Conservation (phyloP, 805 yeast genomes). For the Wickerhamomyces chaumierensis region DNA sequence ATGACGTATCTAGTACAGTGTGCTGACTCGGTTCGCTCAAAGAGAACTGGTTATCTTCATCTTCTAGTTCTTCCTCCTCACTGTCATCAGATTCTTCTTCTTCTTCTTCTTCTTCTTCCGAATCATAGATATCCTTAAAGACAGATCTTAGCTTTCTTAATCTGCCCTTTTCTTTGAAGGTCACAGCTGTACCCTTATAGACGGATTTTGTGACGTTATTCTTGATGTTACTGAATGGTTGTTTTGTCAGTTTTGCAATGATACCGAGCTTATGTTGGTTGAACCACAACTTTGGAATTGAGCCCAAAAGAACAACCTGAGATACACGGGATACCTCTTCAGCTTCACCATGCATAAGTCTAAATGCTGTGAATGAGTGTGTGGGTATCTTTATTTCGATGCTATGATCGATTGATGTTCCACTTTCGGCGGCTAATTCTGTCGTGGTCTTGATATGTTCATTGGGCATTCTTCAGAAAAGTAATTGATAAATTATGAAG, state of each 20-base stretch:
- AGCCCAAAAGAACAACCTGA: slow-evolving; percentile 40
- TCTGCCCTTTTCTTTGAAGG: not conserved
- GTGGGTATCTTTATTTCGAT: not conserved
- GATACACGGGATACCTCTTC: slow-evolving; percentile 37
- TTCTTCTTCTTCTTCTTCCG: no score
- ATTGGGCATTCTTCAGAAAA: no score
- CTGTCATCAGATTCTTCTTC: not conserved
- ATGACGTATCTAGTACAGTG: no score
- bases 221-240: not conserved
- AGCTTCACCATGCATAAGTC: slow-evolving; percentile 43
- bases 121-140: not conserved
- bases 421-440: no score
- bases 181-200: not conserved
- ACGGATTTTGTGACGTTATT: not conserved
- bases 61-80: no score
- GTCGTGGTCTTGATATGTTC: no score
- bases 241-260: slow-evolving; percentile 10
- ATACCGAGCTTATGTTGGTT: slow-evolving; percentile 23
- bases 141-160: not conserved
- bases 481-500: no score
- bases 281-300: slow-evolving; percentile 47
- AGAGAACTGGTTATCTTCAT: no score
- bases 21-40: no score
- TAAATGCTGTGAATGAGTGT: slow-evolving; percentile 48
- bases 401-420: no score